Evolutionary conservation across 2,329 filamentous ascomycete genomes (phyloP).

Genomic region (Alternaria triticimaculans): DNA sequence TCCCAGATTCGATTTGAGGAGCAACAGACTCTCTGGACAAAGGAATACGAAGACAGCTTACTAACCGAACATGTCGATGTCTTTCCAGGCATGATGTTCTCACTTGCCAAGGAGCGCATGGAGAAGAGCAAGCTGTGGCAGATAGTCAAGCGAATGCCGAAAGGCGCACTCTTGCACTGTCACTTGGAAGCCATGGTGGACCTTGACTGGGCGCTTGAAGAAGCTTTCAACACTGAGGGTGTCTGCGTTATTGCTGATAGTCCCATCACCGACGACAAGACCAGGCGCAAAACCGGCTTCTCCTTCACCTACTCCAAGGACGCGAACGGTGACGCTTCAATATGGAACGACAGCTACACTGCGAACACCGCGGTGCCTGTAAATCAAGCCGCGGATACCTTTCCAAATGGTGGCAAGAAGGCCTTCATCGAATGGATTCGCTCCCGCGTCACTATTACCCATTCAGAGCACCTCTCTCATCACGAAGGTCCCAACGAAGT

Average conservation of each 20-base stretch:
- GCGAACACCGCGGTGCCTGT: slow-evolving; percentile 65
- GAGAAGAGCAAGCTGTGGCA: slow-evolving; percentile 84
- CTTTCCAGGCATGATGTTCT: slow-evolving; percentile 94
- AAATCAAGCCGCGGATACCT: slow-evolving; percentile 70
- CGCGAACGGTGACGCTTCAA: slow-evolving; percentile 51
- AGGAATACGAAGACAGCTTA: slow-evolving; percentile 72
- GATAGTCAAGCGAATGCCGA: slow-evolving; percentile 86
- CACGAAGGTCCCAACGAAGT: slow-evolving; percentile 84
- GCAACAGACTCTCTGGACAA: slow-evolving; percentile 76
- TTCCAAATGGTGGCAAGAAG: slow-evolving; percentile 72
- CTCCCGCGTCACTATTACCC: slow-evolving; percentile 72
- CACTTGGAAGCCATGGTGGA: slow-evolving; percentile 93
- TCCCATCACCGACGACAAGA: slow-evolving; percentile 62
- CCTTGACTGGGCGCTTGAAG: slow-evolving; percentile 77
- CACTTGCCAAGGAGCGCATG: slow-evolving; percentile 82
- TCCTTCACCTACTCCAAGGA: slow-evolving; percentile 62
- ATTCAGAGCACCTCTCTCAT: slow-evolving; percentile 76
- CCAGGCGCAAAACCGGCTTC: slow-evolving; percentile 63
- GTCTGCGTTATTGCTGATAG: slow-evolving; percentile 71
- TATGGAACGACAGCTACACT: slow-evolving; percentile 73
- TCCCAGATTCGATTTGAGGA: slow-evolving; percentile 80
- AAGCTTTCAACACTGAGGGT: slow-evolving; percentile 73
- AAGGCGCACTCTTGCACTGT: slow-evolving; percentile 84
- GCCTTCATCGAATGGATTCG: slow-evolving; percentile 83
- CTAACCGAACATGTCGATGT: slow-evolving; percentile 69